A percentile compares a stretch with the other conserved stretches of the same genome.
Conservation (phyloP, 164 flowering plant genomes). For the Vitis cinerea region DNA sequence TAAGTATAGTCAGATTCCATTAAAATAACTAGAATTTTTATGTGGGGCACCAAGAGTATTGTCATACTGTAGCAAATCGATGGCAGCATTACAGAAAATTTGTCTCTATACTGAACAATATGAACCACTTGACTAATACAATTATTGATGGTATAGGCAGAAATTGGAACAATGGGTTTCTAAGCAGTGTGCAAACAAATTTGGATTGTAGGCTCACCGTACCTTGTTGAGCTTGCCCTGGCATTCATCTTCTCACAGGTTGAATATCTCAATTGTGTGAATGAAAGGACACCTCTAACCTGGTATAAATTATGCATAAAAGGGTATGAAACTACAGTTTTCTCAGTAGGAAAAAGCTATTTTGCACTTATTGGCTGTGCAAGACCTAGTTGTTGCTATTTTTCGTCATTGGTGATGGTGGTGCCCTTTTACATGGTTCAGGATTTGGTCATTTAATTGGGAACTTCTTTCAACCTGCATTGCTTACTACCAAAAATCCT, state of each 20-base stretch:
- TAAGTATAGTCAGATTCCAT: neutral
- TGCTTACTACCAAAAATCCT: constrained; percentile 44
- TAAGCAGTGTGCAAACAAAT: neutral
- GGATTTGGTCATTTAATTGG: neutral
- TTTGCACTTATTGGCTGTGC: neutral
- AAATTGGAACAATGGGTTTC: constrained; percentile 2
- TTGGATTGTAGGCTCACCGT: neutral
- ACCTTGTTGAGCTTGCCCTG: constrained; percentile 1
- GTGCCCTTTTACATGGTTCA: neutral
- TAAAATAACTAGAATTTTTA: neutral
- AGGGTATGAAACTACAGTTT: constrained; percentile 1
- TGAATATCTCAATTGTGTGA: neutral
- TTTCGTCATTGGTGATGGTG: neutral
- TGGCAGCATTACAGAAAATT: constrained; percentile 4
- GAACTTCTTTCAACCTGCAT: constrained; percentile 3
- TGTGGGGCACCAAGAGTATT: constrained; percentile 15
- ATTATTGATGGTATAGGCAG: neutral
- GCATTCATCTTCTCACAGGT: neutral
- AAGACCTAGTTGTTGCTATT: neutral
- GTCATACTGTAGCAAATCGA: constrained; percentile 7
- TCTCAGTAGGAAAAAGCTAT: constrained; percentile 4
- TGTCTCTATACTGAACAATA: constrained; percentile 15
- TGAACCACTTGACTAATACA: neutral
- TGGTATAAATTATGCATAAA: neutral
- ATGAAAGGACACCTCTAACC: constrained; percentile 1